Evolutionary conservation across 345 rosid genomes (phyloP), one percentile per base, ranked within the genome.

Genomic region (Linum usitatissimum): DNA sequence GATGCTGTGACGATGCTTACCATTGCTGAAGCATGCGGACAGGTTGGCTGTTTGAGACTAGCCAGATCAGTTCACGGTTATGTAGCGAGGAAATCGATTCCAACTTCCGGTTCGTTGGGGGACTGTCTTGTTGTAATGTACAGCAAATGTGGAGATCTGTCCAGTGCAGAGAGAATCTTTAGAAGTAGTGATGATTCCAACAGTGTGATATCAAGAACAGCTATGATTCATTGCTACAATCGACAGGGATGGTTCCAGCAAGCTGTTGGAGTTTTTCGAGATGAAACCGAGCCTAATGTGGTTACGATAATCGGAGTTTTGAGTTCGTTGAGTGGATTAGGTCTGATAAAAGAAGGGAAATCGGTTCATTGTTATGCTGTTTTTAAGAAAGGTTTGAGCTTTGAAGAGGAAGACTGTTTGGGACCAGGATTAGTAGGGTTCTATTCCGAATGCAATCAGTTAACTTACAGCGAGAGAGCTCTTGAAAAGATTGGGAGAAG

Each of bases 191-290:
- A 30, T 31, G 3, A 6, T 13, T 58, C 59, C 39, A 66, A 49
- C 31, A 77, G 75, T 61, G 72, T 73, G 70, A 74, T 77, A 61
- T 77, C 85, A 13, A 86, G 93, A 88, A 86, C 96, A 17, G 81
- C 93, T 0, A 79, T 92, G 84, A 84, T 92, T 59, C 85, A 81
- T 4, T 75, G 87, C 68, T 86, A 83, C 63, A 83, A 86, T 48
- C 79, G 86, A 34, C 57, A 71, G 9, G 83, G 88, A 30, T 38
- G 68, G 49, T 83, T 71, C 68, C 57, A 39, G 13, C 76, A 83
- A 63, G 95, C 91, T 8, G 66, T 84, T 13, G 61, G 73, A 61
- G 45, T 75, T 64, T 89, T 89, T 62, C 7, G 67, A 28, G 67
- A 69, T 61, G 66, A 69, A 53, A 57, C 61, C 57, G 78, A 79